A percentile compares a stretch with the other conserved stretches of the same genome.
Evolutionary conservation across 2,329 filamentous ascomycete genomes (phyloP).

Genomic region (Arthrobotrys megalospora): DNA sequence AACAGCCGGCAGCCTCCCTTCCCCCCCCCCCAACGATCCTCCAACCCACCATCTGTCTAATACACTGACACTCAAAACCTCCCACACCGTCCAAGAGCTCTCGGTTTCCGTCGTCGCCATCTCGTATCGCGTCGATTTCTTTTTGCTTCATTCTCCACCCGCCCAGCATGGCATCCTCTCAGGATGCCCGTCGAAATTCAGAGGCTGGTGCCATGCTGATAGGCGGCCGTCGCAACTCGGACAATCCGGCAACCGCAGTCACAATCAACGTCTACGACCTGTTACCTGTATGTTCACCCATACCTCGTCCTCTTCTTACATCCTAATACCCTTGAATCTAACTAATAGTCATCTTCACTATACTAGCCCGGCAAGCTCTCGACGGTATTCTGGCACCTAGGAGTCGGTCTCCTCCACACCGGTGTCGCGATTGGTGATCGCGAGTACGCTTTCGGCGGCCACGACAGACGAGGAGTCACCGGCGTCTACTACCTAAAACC

Average conservation of each 20-base stretch:
- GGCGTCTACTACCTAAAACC: constrained; percentile 89
- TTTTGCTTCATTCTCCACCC: constrained; percentile 22
- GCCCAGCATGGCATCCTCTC: constrained; percentile 66
- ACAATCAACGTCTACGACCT: constrained; percentile 84
- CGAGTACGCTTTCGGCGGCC: constrained; percentile 89
- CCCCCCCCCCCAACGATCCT: neutral
- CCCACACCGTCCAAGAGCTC: constrained; percentile 20
- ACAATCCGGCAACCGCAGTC: constrained; percentile 81
- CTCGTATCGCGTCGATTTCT: neutral
- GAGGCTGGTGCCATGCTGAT: constrained; percentile 68
- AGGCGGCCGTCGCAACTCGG: constrained; percentile 64
- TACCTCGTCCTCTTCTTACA: constrained; percentile 10
- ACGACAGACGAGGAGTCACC: constrained; percentile 78
- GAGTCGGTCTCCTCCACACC: constrained; percentile 83
- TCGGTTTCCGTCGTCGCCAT: neutral
- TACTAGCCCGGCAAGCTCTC: constrained; percentile 79
- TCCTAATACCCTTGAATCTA: constrained; percentile 3
- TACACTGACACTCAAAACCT: neutral
- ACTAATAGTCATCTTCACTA: constrained; percentile 30
- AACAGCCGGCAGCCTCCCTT: neutral
- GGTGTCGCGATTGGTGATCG: constrained; percentile 84
- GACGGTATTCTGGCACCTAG: constrained; percentile 82
- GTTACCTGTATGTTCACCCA: constrained; percentile 73
- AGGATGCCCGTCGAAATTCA: constrained; percentile 64
- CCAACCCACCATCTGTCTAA: neutral